Conservation (phyloP, 1,284 basidiomycete species). For the Hemileia vastatrix region DNA sequence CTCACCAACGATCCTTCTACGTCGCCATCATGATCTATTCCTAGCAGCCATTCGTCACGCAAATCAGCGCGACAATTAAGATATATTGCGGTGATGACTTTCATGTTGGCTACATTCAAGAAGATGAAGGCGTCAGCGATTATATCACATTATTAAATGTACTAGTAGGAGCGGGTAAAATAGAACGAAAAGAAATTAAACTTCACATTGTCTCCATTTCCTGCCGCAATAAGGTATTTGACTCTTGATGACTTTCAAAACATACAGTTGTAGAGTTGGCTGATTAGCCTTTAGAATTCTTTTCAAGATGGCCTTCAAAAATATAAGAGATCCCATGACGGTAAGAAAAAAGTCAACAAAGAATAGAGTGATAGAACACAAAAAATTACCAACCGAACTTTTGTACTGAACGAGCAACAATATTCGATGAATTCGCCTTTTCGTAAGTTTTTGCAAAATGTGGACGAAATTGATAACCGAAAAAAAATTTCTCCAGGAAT, state of each 20-base stretch:
- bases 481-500: conserved; percentile 98
- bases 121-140: not conserved
- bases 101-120: conserved; percentile 73
- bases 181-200: not conserved
- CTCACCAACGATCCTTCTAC: conserved; percentile 52
- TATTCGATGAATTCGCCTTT: conserved; percentile 85
- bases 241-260: conserved; percentile 96
- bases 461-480: conserved; percentile 96
- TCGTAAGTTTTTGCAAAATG: conserved; percentile 95
- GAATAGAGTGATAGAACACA: not conserved
- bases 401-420: conserved; percentile 97
- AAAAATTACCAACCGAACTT: conserved; percentile 53
- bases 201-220: conserved; percentile 93
- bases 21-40: conserved; percentile 82
- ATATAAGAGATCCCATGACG: not conserved
- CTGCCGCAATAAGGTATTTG: conserved; percentile 97
- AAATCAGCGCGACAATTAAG: conserved; percentile 92
- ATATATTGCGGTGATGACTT: conserved; percentile 97
- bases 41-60: conserved; percentile 93
- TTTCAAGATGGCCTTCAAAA: conserved; percentile 65
- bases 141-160: too few species aligned
- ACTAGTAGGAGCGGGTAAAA: too few species aligned
- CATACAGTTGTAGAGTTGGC: conserved; percentile 83
- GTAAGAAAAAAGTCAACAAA: not conserved
- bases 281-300: conserved; percentile 87